phyloP scores from a whole-genome alignment of 148 eudicot genomes.

The Heliosperma pusillum region DNA sequence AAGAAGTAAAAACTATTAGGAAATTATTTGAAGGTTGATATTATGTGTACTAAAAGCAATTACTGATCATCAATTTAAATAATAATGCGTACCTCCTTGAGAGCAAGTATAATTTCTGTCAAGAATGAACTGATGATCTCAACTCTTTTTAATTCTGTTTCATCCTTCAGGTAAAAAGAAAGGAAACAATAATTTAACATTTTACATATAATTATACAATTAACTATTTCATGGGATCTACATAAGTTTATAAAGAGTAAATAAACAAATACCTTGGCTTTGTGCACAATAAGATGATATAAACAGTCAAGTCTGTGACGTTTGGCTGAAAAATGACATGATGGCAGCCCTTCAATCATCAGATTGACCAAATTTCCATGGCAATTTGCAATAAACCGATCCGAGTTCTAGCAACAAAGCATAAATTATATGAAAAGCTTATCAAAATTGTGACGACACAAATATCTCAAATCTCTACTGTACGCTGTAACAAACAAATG shows the following conservation, averaged over 20 bases:
- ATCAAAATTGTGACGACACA: neutral
- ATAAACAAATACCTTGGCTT: constrained; percentile 50
- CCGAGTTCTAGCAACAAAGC: constrained; percentile 42
- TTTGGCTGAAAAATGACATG: constrained; percentile 90
- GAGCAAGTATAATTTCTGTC: constrained; percentile 84
- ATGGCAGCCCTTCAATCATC: constrained; percentile 72
- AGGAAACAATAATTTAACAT: neutral
- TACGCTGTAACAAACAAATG: neutral
- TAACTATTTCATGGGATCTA: neutral
- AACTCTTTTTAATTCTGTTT: constrained; percentile 44
- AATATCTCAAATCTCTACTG: neutral
- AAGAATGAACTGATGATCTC: constrained; percentile 59
- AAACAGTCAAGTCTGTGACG: constrained; percentile 91
- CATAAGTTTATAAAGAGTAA: neutral
- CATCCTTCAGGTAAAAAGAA: constrained; percentile 42
- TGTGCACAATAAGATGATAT: constrained; percentile 66
- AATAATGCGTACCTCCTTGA: constrained; percentile 68
- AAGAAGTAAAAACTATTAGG: neutral
- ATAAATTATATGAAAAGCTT: constrained; percentile 11
- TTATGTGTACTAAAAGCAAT: neutral
- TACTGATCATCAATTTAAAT: neutral
- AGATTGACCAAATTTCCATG: constrained; percentile 55
- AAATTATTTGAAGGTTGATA: neutral
- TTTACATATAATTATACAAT: neutral
- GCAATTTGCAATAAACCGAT: constrained; percentile 54